Evolutionary conservation across 495 filamentous ascomycete species (phyloP), one percentile per base, ranked within the genome.

Genomic region (Talaromyces proteolyticus): DNA sequence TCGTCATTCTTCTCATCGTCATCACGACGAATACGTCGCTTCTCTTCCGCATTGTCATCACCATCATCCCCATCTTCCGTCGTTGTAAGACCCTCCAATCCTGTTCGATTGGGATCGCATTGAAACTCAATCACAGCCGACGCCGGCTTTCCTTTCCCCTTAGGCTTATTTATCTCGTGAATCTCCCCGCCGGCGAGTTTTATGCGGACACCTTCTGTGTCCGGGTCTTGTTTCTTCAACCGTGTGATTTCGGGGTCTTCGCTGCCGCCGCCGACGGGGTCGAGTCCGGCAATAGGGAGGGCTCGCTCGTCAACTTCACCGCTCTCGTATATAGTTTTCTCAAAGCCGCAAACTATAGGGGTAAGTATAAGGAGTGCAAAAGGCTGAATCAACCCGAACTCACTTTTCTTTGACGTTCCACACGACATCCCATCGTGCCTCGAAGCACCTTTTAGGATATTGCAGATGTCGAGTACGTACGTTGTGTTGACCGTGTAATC

Each of bases 381-480:
- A n/a, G n/a, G n/a, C n/a, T n/a, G n/a, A n/a, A n/a, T n/a, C n/a
- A n/a, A n/a, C n/a, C n/a, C n/a, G n/a, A n/a, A n/a, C 62, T 43
- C 62, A 74, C 65, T 64, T 38, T 66, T 64, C 50, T 61, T 71
- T 47, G 75, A 62, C 60, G 85, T 82, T 69, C 75, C 81, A 67
- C 53, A 86, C 69, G 53, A 83, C 77, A 55, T 69, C 58, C n/a
- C 77, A 67, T 66, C 90, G 83, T 62, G 80, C 58, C 36, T 87
- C 66, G 40, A 70, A 25, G 70, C 75, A 47, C 75, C 70, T 50
- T 72, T 70, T 39, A 98, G 67, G 16, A 75, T 71, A 29, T 68
- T 67, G 66, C 93, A 98, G 43, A 96, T 76, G 56, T 96, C 88
- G 29, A 98, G 63, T n/a, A 87, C 88, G 68, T 91, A 96, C 7